Percentiles rank a stretch among this genome's conserved stretches.
Evolutionary conservation across 202 grass and related monocot species (phyloP).

Genomic region (Carex arenaria): DNA sequence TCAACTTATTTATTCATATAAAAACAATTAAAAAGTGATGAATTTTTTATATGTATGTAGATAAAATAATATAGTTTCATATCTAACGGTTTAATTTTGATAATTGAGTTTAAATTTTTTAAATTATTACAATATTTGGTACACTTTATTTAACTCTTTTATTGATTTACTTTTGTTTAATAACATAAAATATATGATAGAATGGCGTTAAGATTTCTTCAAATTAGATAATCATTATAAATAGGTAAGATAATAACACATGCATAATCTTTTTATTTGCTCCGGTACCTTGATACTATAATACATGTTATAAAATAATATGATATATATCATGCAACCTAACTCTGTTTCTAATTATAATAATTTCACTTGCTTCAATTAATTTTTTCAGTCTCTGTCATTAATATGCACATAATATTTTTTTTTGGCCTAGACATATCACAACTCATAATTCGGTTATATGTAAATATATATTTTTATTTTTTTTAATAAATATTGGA

Average conservation of each 20-base stretch:
- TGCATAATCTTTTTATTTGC: not conserved
- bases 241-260: not conserved
- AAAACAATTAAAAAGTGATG: too few species aligned
- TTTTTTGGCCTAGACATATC: not conserved
- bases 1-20: too few species aligned
- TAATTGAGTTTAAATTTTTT: too few species aligned
- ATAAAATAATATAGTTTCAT: too few species aligned
- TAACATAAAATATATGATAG: too few species aligned
- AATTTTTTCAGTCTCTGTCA: not conserved
- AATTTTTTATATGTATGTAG: too few species aligned
- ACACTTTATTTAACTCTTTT: too few species aligned
- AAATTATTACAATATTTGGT: too few species aligned
- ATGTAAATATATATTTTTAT: not conserved
- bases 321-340: not conserved
- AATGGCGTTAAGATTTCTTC: too few species aligned
- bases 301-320: not conserved
- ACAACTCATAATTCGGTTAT: not conserved
- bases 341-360: not conserved
- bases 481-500: too few species aligned
- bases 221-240: not conserved
- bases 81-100: too few species aligned
- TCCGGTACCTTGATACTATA: not conserved
- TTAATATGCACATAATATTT: not conserved
- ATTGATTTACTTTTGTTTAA: too few species aligned
- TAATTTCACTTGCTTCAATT: not conserved